Percentiles rank a stretch among this genome's conserved stretches.
These are phyloP conservation scores for Sugiyamaella mastotermitis DNA, from an alignment of 805 yeast species.

Conservation along the genomic window DNA sequence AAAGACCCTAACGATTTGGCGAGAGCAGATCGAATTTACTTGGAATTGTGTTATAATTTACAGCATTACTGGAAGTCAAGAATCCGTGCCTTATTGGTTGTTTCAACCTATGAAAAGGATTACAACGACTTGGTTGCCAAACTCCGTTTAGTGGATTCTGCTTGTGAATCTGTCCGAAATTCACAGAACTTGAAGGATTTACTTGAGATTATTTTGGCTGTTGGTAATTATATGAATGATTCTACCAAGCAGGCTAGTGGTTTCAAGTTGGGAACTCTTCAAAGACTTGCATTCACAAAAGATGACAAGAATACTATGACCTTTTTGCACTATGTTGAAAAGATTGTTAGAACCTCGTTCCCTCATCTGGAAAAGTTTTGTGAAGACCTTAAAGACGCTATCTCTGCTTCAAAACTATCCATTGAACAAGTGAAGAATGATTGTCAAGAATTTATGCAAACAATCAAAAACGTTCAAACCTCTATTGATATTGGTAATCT, in stretches of 20 bases:
- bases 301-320: conserved; percentile 84
- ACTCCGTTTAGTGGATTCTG: conserved; percentile 64
- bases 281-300: conserved; percentile 82
- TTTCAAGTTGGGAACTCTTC: conserved; percentile 83
- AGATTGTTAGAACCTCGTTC: conserved; percentile 72
- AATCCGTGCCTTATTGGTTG: conserved; percentile 71
- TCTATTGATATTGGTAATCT: conserved; percentile 79
- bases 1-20: conserved; percentile 74
- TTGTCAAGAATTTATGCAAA: conserved; percentile 55
- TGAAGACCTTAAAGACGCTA: conserved; percentile 59
- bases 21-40: conserved; percentile 77
- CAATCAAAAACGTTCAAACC: conserved; percentile 61
- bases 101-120: conserved; percentile 70
- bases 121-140: conserved; percentile 65
- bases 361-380: conserved; percentile 72
- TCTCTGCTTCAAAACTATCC: conserved; percentile 62
- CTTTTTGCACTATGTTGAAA: conserved; percentile 88
- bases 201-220: conserved; percentile 77
- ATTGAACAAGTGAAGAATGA: conserved; percentile 77
- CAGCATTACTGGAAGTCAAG: conserved; percentile 90
- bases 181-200: conserved; percentile 67
- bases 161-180: conserved; percentile 56
- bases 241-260: conserved; percentile 89
- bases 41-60: conserved; percentile 77
- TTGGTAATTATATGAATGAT: conserved; percentile 97